A percentile compares a stretch with the other conserved stretches of the same genome.
phyloP scores from a whole-genome alignment of 2,329 filamentous ascomycete species.

The Fusarium buxicola region DNA sequence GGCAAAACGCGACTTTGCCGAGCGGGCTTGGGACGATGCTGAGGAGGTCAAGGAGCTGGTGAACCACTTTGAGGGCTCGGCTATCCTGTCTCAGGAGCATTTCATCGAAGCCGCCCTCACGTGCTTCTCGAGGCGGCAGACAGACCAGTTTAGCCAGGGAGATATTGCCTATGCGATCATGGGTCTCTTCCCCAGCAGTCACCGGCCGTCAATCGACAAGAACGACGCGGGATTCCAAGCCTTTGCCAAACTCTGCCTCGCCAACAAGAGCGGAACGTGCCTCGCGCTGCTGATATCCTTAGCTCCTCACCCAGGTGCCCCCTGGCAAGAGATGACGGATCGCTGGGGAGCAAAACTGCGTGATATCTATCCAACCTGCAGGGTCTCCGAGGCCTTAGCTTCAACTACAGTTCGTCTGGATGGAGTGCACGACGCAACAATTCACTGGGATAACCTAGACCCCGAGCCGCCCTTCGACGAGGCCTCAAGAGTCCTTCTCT shows the following conservation, averaged over 20 bases:
- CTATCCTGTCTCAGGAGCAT: constrained; percentile 55
- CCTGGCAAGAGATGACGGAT: constrained; percentile 57
- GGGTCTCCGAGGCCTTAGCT: constrained; percentile 55
- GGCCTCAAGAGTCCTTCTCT: background rate
- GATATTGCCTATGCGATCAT: constrained; percentile 60
- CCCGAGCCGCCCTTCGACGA: background rate
- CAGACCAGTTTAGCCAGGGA: constrained; percentile 51
- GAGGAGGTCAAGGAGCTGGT: constrained; percentile 54
- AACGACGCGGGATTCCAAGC: constrained; percentile 59
- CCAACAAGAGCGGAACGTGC: constrained; percentile 58
- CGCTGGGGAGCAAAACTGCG: constrained; percentile 56
- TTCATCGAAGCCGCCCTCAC: constrained; percentile 48
- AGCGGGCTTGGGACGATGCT: constrained; percentile 55
- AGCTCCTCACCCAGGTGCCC: constrained; percentile 48
- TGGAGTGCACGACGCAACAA: constrained; percentile 49
- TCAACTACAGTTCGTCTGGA: constrained; percentile 56
- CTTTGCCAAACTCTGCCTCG: constrained; percentile 59
- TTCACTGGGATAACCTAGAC: constrained; percentile 54
- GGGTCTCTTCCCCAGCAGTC: constrained; percentile 53
- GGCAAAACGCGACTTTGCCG: constrained; percentile 55
- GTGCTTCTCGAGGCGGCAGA: constrained; percentile 54
- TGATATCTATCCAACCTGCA: constrained; percentile 57
- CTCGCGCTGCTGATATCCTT: constrained; percentile 60
- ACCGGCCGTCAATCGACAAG: constrained; percentile 52
- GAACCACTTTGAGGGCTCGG: constrained; percentile 58